Evolutionary conservation across 306 rosid species (phyloP), one percentile per base, ranked within the genome.

Genomic region (Begonia masoniana): DNA sequence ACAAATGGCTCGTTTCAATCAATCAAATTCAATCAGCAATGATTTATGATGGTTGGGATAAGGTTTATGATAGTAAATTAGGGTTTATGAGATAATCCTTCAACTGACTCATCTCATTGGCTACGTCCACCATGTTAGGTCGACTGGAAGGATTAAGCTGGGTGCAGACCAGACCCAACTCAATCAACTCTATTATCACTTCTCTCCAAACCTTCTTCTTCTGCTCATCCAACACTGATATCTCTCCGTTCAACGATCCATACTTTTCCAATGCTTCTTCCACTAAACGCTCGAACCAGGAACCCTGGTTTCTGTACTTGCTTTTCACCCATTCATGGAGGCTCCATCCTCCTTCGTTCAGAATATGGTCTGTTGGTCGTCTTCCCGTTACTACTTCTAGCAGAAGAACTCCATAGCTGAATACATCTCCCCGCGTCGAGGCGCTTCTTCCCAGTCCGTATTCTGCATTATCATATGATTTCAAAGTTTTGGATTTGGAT

Each of bases 161-260:
- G 5, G 96, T 85, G 82, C 96, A 91, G 51, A 91, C 57, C 2
- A 91, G 82, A 12, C 96, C 96, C 43, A 78, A 52, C 64, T 91
- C 94, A 36, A 91, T 66, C 69, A 91, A 65, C 67, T 91, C 96
- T 51, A 85, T 3, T 3, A 81, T 57, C 15, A 82, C 76, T 64
- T 77, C 84, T 57, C 55, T 41, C 85, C 69, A 71, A 16, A 67
- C 49, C 23, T 53, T 69, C 61, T 53, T 68, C 36, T 53, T 49
- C 15, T 64, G 80, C 21, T 48, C 67, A 48, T 71, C 53, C 10
- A 13, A 35, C 57, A 52, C 39, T 12, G 8, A 31, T 42, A 63
- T 64, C 45, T 66, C 68, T 13, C 64, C 41, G 58, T 31, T 31
- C 3, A 31, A 31, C 7, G 39, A 31, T 7, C 39, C 39, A 31